These are phyloP conservation scores for Podospora fimiseda DNA, from an alignment of 495 filamentous ascomycete genomes.

Conservation along the genomic window DNA sequence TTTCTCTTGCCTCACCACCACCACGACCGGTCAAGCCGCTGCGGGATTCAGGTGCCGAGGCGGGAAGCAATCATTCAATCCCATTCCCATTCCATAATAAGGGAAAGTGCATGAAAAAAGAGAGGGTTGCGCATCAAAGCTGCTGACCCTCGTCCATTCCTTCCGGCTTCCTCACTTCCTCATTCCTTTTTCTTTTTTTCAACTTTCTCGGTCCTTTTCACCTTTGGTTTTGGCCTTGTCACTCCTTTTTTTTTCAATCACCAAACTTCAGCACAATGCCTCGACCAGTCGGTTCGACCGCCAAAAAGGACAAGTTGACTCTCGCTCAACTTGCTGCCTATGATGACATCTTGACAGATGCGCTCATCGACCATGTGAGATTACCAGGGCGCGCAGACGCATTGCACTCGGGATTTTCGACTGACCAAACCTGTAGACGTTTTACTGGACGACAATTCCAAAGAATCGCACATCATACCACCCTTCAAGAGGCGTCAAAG, in stretches of 20 bases:
- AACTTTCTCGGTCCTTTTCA: background rate
- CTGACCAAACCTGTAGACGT: constrained; percentile 51
- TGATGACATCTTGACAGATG: constrained; percentile 95
- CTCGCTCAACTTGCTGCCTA: constrained; percentile 82
- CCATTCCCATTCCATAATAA: too few relatives aligned
- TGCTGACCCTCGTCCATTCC: constrained; percentile 17
- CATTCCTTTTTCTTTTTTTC: constrained; percentile 8
- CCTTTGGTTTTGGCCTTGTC: background rate
- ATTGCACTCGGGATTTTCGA: background rate
- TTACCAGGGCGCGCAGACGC: background rate
- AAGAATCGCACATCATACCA: constrained; percentile 90
- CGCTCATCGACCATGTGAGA: constrained; percentile 88
- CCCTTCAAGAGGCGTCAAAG: constrained; percentile 69
- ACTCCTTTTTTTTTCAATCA: background rate
- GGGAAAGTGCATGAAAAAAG: constrained; percentile 24
- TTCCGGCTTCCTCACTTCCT: constrained; percentile 9
- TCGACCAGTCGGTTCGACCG: constrained; percentile 5
- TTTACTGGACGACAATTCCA: constrained; percentile 91
- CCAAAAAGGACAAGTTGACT: constrained; percentile 66
- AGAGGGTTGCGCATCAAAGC: constrained; percentile 10
- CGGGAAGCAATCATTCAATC: background rate
- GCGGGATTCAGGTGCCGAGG: background rate
- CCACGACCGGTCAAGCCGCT: background rate
- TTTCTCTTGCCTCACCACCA: constrained; percentile 12
- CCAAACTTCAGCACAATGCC: constrained; percentile 13